Percentiles rank a stretch among this genome's conserved stretches.
phyloP scores from a whole-genome alignment of 2,329 filamentous ascomycete genomes.

The Colletotrichum sublineola region DNA sequence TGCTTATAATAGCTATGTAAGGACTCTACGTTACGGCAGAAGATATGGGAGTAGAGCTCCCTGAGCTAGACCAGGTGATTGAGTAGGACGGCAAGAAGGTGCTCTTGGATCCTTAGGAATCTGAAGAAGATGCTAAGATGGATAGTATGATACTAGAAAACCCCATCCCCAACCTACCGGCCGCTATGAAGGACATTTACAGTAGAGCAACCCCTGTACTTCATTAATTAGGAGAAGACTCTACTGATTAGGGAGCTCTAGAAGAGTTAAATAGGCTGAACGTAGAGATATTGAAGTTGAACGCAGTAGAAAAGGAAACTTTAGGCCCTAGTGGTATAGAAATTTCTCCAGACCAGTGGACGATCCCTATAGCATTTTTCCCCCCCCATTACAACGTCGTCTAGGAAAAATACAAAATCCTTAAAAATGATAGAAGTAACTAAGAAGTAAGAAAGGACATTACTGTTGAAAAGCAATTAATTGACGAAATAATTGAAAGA shows the following conservation, averaged over 20 bases:
- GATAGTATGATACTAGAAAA: too few relatives aligned
- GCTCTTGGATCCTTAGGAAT: too few relatives aligned
- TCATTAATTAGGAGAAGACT: too few relatives aligned
- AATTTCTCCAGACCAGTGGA: neutral
- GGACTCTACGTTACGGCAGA: neutral
- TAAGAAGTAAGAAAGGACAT: neutral
- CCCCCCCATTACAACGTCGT: neutral
- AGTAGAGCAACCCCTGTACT: neutral
- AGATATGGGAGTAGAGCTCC: too few relatives aligned
- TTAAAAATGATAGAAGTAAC: neutral
- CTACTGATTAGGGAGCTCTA: too few relatives aligned
- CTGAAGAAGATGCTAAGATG: too few relatives aligned
- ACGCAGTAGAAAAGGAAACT: neutral
- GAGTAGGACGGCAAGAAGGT: neutral
- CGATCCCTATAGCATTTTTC: conserved; percentile 1
- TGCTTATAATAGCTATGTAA: neutral
- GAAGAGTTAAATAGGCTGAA: too few relatives aligned
- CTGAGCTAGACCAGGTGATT: conserved; percentile 39
- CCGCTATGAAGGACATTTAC: neutral
- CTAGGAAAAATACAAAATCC: neutral
- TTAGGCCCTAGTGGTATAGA: neutral
- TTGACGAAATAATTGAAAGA: neutral
- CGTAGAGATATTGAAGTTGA: neutral
- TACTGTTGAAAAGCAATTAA: neutral
- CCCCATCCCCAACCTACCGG: neutral